Evolutionary conservation across 2,329 filamentous ascomycete species (phyloP).

Genomic region (Ilyonectria mors-panacis): DNA sequence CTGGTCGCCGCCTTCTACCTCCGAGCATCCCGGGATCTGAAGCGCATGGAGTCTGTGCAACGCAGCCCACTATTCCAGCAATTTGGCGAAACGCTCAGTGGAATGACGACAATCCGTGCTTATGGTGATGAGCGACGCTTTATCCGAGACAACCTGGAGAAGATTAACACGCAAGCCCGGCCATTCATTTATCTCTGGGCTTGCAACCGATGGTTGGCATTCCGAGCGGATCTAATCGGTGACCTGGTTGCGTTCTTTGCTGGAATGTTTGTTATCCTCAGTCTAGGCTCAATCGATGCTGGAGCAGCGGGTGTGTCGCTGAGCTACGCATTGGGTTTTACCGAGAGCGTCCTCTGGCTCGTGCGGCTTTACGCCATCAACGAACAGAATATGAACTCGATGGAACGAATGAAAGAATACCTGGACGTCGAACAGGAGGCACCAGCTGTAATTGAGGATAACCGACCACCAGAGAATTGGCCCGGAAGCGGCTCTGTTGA

Average conservation of each 20-base stretch:
- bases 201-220: slow-evolving; percentile 95
- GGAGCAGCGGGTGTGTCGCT: slow-evolving; percentile 94
- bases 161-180: slow-evolving; percentile 91
- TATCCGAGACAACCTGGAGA: slow-evolving; percentile 88
- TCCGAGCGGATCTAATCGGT: slow-evolving; percentile 91
- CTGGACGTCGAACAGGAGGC: slow-evolving; percentile 97
- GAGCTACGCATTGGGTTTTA: slow-evolving; percentile 96
- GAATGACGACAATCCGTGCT: slow-evolving; percentile 96
- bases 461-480: slow-evolving; percentile 85
- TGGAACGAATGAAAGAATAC: slow-evolving; percentile 98
- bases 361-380: slow-evolving; percentile 94
- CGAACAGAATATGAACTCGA: slow-evolving; percentile 99
- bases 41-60: slow-evolving; percentile 94
- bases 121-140: slow-evolving; percentile 96
- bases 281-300: slow-evolving; percentile 86
- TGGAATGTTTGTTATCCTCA: slow-evolving; percentile 89
- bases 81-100: slow-evolving; percentile 94
- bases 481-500: slow-evolving; percentile 88
- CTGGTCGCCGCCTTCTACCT: slow-evolving; percentile 91
- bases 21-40: slow-evolving; percentile 92
- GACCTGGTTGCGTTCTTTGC: slow-evolving; percentile 95
- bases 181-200: slow-evolving; percentile 98
- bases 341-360: slow-evolving; percentile 96
- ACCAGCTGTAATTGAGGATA: slow-evolving; percentile 80
- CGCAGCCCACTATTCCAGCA: slow-evolving; percentile 97